Evolutionary conservation across 208 protist genomes (phyloP).

Genomic region (Leishmania amazonensis): DNA sequence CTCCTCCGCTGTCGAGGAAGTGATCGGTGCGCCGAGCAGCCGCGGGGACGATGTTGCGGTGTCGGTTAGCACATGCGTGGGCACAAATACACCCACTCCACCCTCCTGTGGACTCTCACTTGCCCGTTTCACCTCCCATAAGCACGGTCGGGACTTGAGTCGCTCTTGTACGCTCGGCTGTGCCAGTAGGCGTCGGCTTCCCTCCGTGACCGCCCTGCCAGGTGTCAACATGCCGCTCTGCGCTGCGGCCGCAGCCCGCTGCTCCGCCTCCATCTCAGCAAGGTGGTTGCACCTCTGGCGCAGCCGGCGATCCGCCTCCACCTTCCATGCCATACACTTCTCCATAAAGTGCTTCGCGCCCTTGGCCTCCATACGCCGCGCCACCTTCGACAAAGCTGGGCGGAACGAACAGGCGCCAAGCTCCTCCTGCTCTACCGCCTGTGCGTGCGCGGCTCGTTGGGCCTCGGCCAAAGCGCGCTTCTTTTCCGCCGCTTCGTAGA

Average conservation of each 20-base stretch:
- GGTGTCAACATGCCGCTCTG: constrained; percentile 17
- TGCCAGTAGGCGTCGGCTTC: constrained; percentile 28
- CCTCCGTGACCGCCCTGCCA: constrained; percentile 13
- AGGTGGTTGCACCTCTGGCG: constrained; percentile 41
- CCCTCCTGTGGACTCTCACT: not conserved
- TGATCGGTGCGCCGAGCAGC: constrained; percentile 24
- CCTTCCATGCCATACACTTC: constrained; percentile 62
- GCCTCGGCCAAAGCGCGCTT: constrained; percentile 12
- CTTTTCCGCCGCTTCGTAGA: constrained; percentile 21
- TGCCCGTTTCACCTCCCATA: constrained; percentile 32
- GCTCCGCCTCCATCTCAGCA: constrained; percentile 21
- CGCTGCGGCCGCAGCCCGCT: constrained; percentile 16
- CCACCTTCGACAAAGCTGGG: constrained; percentile 37
- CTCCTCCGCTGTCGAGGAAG: constrained; percentile 25
- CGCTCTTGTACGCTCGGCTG: constrained; percentile 25
- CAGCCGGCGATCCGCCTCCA: constrained; percentile 32
- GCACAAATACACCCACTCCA: not conserved
- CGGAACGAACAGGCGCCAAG: constrained; percentile 56
- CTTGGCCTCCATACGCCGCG: constrained; percentile 35
- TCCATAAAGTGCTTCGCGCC: constrained; percentile 59
- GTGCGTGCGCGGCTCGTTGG: constrained; percentile 11
- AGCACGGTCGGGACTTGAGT: constrained; percentile 23
- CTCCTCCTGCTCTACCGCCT: constrained; percentile 30
- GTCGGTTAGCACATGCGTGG: not conserved
- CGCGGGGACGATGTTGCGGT: not conserved